Base-by-base conservation (phyloP, 2,329 filamentous ascomycete species). In the Fusarium coicis region DNA sequence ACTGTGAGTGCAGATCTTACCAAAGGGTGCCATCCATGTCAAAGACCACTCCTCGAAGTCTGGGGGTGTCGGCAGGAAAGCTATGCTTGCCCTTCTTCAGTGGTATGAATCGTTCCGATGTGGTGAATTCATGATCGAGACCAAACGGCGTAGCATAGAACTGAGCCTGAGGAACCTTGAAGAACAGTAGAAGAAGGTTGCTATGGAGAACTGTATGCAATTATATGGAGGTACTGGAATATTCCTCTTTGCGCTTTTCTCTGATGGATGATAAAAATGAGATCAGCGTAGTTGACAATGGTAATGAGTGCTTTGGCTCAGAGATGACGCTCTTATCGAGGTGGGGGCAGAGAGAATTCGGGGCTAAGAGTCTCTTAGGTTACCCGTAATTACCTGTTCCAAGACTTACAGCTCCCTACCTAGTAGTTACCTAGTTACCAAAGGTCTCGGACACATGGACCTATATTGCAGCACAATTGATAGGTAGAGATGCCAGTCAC, bases 1-100 rank as follows among this genome's bases (percentile, higher is more conserved):
- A 47, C 44, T 47, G 44, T 16, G 15, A 54, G 60, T 63, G 39
- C 44, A 54, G 49, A 26, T 86, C 91, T 84, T 83, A 97, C 95
- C 93, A 98, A 68, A 98, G 83, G 30, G 96, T 99, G 7, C 96
- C 96, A 82, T 99, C 96, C 72, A 99, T 93, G 83, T 99, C 96
- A 83, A 98, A 98, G 19, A 98, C 87, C 4, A 92, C 83, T 7
- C 91, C 91, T 68, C 85, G 85, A 34, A 93, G 81, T 63, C 79
- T 84, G 4, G 87, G 87, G 28, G 82, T 79, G 14, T 79, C 78
- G 30, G 77, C 74, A 7, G 80, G 76, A 10, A 81, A 72, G 16
- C 68, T 70, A 55, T 70, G 59, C 15, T 77, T 74, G 11, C 80
- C 81, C 26, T 81, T 77, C 65, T 83, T 84, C 54, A 92, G 80